Base-by-base conservation (phyloP, 2,329 filamentous ascomycete species). In the Sporothrix phasma region DNA sequence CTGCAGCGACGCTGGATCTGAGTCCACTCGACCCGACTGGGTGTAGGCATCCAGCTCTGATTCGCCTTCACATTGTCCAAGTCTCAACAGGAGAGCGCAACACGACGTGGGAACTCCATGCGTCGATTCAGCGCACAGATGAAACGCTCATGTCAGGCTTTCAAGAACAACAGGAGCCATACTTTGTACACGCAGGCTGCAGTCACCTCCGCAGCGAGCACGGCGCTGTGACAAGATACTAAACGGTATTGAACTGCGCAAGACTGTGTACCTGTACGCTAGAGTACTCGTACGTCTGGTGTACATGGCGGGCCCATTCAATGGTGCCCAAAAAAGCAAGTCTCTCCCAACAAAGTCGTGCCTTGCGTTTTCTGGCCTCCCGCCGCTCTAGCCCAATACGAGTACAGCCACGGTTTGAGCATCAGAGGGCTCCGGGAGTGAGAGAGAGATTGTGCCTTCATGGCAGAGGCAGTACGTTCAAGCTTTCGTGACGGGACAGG, bases 341-440 rank as follows among this genome's bases (percentile, higher is more conserved):
- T 31, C 60, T 62, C 60, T 62, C 60, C 60, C 60, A 62, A 62
- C 60, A 62, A 62, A 62, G 60, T 53, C 60, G 60, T 53, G 46
- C 60, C 60, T 62, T 53, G 60, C 60, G 60, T 53, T 43, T 37
- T 5, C 22, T 39, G 11, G 3, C n/a, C 60, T 43, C 31, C 31
- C 39, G 2, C 7, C 24, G 24, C 15, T 22, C 56, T 59, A 54
- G 60, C 60, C 46, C 17, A 49, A 54, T 34, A 17, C n/a, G n/a
- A n/a, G 31, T 34, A 34, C 31, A 34, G 31, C 31, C 31, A n/a
- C n/a, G n/a, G n/a, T n/a, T n/a, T n/a, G n/a, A n/a, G n/a, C n/a
- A n/a, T n/a, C n/a, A n/a, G n/a, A n/a, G n/a, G n/a, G n/a, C n/a
- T n/a, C n/a, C n/a, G n/a, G n/a, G n/a, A n/a, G n/a, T n/a, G n/a